phyloP scores from a whole-genome alignment of 163 green algal genomes.

The Trebouxia gelatinosa region DNA sequence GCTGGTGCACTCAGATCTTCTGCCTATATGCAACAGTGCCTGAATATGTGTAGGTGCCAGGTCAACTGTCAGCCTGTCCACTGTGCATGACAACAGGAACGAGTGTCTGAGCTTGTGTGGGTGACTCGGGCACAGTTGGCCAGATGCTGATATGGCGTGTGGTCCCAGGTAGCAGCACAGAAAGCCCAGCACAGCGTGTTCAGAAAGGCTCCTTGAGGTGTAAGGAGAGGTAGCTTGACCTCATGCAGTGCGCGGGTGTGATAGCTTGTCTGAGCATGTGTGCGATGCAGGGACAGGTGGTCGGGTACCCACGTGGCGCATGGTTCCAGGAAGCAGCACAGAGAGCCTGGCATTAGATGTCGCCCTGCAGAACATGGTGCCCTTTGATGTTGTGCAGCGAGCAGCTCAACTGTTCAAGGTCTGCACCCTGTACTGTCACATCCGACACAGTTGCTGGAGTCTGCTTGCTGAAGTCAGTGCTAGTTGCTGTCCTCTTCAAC shows the following conservation, averaged over 20 bases:
- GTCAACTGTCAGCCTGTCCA: too few species aligned
- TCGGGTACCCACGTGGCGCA: slow-evolving; percentile 53
- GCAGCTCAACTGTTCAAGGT: slow-evolving; percentile 41
- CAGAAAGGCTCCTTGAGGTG: too few species aligned
- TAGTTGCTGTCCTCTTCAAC: not conserved
- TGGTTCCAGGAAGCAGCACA: slow-evolving; percentile 54
- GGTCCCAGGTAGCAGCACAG: slow-evolving; percentile 46
- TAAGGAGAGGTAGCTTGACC: not conserved
- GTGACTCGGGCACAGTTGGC: not conserved
- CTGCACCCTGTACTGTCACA: not conserved
- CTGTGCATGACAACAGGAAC: too few species aligned
- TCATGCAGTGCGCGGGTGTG: not conserved
- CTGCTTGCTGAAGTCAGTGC: not conserved
- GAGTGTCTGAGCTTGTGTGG: too few species aligned
- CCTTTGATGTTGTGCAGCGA: slow-evolving; percentile 33
- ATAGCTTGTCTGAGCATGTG: not conserved
- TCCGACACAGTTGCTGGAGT: too few species aligned
- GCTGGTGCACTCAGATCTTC: too few species aligned
- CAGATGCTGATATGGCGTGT: slow-evolving; percentile 54
- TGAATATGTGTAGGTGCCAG: too few species aligned
- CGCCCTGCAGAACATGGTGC: slow-evolving; percentile 44
- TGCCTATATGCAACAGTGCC: too few species aligned
- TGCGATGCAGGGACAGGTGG: not conserved
- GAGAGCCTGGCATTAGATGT: slow-evolving; percentile 64
- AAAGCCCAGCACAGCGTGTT: slow-evolving; percentile 60